Conservation (phyloP, 164 flowering plant species). For the Cinnamomum micranthum region DNA sequence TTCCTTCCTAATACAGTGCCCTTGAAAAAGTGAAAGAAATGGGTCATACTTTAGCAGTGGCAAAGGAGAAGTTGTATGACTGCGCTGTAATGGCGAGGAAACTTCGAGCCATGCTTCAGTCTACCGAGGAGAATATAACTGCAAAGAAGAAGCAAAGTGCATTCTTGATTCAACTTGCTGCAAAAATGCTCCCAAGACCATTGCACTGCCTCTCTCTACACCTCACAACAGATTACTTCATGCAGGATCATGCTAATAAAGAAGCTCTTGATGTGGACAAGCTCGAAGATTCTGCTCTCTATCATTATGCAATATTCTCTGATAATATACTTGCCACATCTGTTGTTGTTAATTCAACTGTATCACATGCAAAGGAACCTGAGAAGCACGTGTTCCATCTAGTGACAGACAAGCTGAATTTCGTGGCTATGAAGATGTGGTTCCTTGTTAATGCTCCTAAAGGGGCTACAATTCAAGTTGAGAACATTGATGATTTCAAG, state of each 20-base stretch:
- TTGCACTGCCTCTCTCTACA: slow-evolving; percentile 81
- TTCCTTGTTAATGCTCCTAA: slow-evolving; percentile 68
- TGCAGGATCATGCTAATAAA: slow-evolving; percentile 25
- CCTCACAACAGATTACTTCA: slow-evolving; percentile 66
- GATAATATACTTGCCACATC: slow-evolving; percentile 96
- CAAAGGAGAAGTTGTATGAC: slow-evolving; percentile 80
- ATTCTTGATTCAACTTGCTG: slow-evolving; percentile 86
- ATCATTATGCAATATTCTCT: slow-evolving; percentile 95
- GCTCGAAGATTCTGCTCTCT: slow-evolving; percentile 70
- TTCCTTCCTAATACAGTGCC: slow-evolving; percentile 25
- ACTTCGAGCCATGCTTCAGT: slow-evolving; percentile 89
- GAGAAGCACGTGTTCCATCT: slow-evolving; percentile 95
- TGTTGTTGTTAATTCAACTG: slow-evolving; percentile 91
- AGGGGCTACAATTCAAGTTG: slow-evolving; percentile 55
- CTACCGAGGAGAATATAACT: slow-evolving; percentile 54
- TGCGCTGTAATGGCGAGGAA: slow-evolving; percentile 62
- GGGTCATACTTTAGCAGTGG: slow-evolving; percentile 74
- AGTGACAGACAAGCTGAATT: slow-evolving; percentile 83
- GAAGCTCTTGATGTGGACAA: slow-evolving; percentile 31
- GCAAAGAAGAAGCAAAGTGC: slow-evolving; percentile 66
- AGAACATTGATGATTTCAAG: slow-evolving; percentile 84
- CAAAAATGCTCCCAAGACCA: slow-evolving; percentile 80
- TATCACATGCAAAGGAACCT: slow-evolving; percentile 63
- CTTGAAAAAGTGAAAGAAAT: slow-evolving; percentile 83
- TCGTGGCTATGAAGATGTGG: slow-evolving; percentile 98